Conservation (phyloP, 306 rosid species). For the Acacia melanoxylon region DNA sequence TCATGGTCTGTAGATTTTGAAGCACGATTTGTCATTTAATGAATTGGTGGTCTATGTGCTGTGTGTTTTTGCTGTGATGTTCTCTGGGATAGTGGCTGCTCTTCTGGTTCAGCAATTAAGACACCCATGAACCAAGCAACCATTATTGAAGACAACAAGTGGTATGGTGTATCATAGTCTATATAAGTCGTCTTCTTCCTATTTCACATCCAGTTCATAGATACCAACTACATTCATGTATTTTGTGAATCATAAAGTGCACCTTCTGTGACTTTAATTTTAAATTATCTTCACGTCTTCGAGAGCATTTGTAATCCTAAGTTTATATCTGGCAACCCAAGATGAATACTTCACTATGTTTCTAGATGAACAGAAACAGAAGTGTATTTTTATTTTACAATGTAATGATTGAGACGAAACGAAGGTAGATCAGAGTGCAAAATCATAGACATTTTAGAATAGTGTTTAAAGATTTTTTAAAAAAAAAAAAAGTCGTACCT, state of each 20-base stretch:
- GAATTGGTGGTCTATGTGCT: constrained; percentile 33
- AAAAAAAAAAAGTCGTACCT: constrained; percentile 39
- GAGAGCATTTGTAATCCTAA: not conserved
- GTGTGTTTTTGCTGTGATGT: constrained; percentile 40
- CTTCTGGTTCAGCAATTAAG: constrained; percentile 23
- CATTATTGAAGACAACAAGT: constrained; percentile 19
- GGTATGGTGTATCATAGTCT: constrained; percentile 42
- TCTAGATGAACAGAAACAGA: not conserved
- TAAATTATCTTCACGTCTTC: not conserved
- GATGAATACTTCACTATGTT: not conserved
- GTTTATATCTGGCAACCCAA: not conserved
- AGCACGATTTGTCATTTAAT: constrained; percentile 27
- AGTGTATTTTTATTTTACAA: not conserved
- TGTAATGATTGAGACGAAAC: not conserved
- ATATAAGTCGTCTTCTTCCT: not conserved
- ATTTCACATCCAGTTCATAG: constrained; percentile 20
- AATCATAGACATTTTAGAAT: not conserved
- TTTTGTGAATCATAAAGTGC: not conserved
- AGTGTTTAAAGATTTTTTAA: not conserved
- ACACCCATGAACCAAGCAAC: constrained; percentile 29
- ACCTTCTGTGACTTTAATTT: not conserved
- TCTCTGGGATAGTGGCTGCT: constrained; percentile 37
- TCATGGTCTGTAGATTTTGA: constrained; percentile 38
- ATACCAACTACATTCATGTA: constrained; percentile 1
- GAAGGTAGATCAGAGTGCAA: not conserved